These are phyloP conservation scores for Schwanniomyces vanrijiae DNA, from an alignment of 805 yeast species.

Conservation along the genomic window DNA sequence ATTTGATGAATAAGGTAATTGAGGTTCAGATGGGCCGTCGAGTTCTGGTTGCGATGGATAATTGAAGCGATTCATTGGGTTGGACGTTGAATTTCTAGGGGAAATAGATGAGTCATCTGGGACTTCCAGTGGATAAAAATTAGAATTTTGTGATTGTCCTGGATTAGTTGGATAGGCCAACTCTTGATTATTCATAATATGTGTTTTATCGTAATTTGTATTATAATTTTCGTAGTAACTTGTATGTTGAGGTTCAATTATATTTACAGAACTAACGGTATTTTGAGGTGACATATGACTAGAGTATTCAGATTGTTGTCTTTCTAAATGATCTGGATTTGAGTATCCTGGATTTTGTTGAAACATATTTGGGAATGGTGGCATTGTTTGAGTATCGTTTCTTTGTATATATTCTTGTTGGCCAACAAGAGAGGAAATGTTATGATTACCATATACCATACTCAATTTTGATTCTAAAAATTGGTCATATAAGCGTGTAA, in stretches of 20 bases:
- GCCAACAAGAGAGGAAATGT: constrained; percentile 7
- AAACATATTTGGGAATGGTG: background rate
- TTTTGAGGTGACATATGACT: constrained; percentile 1
- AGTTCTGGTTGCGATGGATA: background rate
- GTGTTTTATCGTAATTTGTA: background rate
- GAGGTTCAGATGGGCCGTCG: background rate
- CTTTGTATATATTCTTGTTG: constrained; percentile 1
- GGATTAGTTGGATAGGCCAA: background rate
- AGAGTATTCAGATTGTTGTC: background rate
- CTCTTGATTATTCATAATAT: background rate
- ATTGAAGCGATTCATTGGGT: background rate
- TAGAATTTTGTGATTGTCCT: background rate
- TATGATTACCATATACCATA: constrained; percentile 36
- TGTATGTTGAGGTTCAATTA: background rate
- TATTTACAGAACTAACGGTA: background rate
- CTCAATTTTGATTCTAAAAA: constrained; percentile 56
- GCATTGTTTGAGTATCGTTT: background rate
- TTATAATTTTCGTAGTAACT: background rate
- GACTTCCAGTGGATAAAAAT: background rate
- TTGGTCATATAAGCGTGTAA: constrained; percentile 73
- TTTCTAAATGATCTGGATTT: background rate
- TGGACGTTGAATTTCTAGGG: background rate
- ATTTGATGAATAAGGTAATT: background rate
- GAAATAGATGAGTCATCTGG: background rate
- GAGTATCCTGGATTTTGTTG: constrained; percentile 1